Conservation (phyloP, 1,284 basidiomycete species). For the Erythrobasidium hasegawianum region DNA sequence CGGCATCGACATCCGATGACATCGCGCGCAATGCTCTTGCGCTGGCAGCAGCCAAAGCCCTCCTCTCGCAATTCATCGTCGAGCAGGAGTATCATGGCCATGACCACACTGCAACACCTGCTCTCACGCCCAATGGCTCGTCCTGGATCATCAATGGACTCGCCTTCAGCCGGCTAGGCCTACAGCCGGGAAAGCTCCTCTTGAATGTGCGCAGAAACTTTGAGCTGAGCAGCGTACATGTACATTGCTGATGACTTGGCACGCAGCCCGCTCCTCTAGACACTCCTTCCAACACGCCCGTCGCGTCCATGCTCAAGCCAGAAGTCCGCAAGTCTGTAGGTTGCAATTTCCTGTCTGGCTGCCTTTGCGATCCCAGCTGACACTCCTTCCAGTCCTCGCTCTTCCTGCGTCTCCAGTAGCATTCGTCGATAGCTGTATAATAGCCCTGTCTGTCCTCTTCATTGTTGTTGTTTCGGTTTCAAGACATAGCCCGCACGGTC, state of each 20-base stretch:
- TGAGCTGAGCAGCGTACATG: too few species aligned
- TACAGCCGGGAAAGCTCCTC: constrained; percentile 2
- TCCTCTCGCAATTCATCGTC: constrained; percentile 23
- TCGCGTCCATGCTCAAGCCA: not conserved
- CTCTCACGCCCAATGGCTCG: not conserved
- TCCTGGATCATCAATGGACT: too few species aligned
- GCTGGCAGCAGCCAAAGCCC: constrained; percentile 7
- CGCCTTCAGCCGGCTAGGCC: not conserved
- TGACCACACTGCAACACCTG: not conserved
- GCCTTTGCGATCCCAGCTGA: not conserved
- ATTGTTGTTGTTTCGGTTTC: not conserved
- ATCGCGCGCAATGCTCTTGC: not conserved
- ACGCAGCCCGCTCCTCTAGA: not conserved
- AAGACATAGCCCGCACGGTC: not conserved
- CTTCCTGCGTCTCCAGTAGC: not conserved
- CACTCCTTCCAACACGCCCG: constrained; percentile 5
- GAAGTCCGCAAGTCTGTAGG: not conserved
- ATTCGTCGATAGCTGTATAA: not conserved
- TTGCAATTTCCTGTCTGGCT: not conserved
- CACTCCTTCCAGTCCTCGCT: not conserved
- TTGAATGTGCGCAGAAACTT: constrained; percentile 13
- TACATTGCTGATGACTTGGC: too few species aligned
- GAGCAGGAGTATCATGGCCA: constrained; percentile 6
- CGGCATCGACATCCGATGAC: not conserved
- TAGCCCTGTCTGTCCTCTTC: not conserved